Evolutionary conservation across 2,329 filamentous ascomycete species (phyloP).

Genomic region (Ustulina deusta): DNA sequence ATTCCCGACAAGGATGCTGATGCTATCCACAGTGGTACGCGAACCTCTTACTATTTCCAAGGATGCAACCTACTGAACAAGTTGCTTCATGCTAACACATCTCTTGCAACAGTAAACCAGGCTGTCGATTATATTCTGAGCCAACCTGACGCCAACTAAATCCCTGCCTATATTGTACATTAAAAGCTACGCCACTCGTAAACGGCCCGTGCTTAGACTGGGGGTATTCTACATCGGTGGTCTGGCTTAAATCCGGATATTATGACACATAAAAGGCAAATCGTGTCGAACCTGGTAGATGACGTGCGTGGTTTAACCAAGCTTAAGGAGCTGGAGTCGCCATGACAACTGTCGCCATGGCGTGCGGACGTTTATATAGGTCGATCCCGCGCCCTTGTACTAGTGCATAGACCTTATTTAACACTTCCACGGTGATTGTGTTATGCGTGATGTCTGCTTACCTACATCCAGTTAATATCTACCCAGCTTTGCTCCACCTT

Average conservation of each 20-base stretch:
- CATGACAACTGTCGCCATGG: constrained; percentile 25
- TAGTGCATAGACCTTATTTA: constrained; percentile 50
- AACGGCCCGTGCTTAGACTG: constrained; percentile 33
- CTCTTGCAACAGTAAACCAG: constrained; percentile 77
- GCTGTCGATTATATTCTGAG: constrained; percentile 93
- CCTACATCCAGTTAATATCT: not conserved
- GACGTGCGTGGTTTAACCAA: not conserved
- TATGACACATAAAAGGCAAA: constrained; percentile 36
- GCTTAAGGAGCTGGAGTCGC: constrained; percentile 19
- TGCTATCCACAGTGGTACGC: constrained; percentile 90
- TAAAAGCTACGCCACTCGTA: constrained; percentile 47
- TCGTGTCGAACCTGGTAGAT: constrained; percentile 9
- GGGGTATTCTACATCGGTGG: constrained; percentile 33
- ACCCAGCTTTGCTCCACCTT: no score
- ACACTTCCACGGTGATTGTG: constrained; percentile 28
- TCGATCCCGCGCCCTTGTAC: constrained; percentile 46
- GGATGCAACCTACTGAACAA: constrained; percentile 6
- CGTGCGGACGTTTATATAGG: constrained; percentile 24
- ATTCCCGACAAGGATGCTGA: constrained; percentile 98
- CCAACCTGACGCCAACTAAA: constrained; percentile 87
- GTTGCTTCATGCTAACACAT: constrained; percentile 39
- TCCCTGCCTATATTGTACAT: constrained; percentile 45
- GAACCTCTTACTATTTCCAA: not conserved
- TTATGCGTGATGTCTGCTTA: not conserved
- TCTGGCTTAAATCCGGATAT: constrained; percentile 26